Conservation (phyloP, 1,139 yeast species). For the Magnusiomyces magnusii region DNA sequence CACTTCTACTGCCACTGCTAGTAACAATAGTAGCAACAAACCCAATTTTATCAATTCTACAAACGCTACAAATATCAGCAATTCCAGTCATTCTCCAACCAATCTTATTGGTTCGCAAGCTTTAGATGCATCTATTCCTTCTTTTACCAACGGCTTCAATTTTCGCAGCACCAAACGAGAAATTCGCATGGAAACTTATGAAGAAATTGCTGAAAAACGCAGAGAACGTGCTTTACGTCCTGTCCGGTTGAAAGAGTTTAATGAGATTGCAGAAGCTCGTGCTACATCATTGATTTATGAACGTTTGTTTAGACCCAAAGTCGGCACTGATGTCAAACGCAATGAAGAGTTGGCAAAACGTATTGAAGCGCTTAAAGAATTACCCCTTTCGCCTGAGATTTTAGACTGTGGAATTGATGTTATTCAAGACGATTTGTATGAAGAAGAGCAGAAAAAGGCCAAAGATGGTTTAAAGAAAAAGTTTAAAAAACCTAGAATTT, state of each 20-base stretch:
- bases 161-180: conserved; percentile 21
- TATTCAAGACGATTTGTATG: conserved; percentile 5
- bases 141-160: conserved; percentile 1
- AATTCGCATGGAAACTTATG: conserved; percentile 29
- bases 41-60: neutral
- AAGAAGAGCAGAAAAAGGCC: conserved; percentile 1
- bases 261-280: conserved; percentile 37
- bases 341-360: conserved; percentile 27
- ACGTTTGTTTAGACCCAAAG: conserved; percentile 15
- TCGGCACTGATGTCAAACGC: conserved; percentile 26
- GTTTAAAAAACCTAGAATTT: conserved; percentile 7
- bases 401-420: conserved; percentile 22
- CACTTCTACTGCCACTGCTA: neutral
- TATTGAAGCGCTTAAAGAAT: conserved; percentile 24
- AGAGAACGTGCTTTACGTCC: conserved; percentile 23
- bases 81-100: neutral
- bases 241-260: conserved; percentile 27
- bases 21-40: neutral
- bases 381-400: conserved; percentile 25
- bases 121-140: neutral
- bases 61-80: neutral
- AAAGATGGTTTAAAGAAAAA: neutral
- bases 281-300: conserved; percentile 38
- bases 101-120: neutral
- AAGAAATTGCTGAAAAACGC: conserved; percentile 31